Percentiles rank a stretch among this genome's conserved stretches.
These are phyloP conservation scores for Pyrus communis DNA, from an alignment of 306 rosid species.

Conservation along the genomic window DNA sequence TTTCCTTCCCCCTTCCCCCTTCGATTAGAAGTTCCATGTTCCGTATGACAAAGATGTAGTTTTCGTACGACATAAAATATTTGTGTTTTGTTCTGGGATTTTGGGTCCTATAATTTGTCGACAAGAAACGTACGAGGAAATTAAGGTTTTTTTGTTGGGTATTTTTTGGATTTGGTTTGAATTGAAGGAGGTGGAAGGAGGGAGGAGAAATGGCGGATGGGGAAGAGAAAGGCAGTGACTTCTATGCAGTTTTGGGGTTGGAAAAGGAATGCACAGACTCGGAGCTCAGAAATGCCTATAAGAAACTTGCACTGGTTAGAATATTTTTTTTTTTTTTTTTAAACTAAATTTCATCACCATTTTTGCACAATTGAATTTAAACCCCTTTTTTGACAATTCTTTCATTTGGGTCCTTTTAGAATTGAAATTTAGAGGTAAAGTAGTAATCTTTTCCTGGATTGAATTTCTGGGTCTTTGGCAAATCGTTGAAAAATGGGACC, in stretches of 20 bases:
- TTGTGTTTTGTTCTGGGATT: background rate
- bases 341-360: background rate
- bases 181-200: background rate
- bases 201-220: constrained; percentile 45
- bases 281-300: constrained; percentile 76
- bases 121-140: constrained; percentile 20
- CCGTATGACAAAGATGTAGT: constrained; percentile 22
- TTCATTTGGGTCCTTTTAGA: constrained; percentile 10
- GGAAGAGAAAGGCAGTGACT: constrained; percentile 50
- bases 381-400: background rate
- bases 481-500: background rate
- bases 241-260: constrained; percentile 68
- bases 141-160: background rate
- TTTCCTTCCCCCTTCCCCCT: background rate
- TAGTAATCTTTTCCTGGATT: background rate
- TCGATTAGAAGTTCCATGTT: constrained; percentile 19
- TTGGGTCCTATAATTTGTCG: constrained; percentile 41
- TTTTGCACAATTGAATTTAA: background rate
- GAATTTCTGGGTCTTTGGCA: constrained; percentile 3
- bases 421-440: background rate
- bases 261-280: constrained; percentile 66
- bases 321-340: background rate
- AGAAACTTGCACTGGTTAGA: constrained; percentile 87
- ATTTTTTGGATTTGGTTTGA: constrained; percentile 6
- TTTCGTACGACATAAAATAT: background rate